Evolutionary conservation across 306 rosid species (phyloP).

Genomic region (Pachyrhizus erosus): DNA sequence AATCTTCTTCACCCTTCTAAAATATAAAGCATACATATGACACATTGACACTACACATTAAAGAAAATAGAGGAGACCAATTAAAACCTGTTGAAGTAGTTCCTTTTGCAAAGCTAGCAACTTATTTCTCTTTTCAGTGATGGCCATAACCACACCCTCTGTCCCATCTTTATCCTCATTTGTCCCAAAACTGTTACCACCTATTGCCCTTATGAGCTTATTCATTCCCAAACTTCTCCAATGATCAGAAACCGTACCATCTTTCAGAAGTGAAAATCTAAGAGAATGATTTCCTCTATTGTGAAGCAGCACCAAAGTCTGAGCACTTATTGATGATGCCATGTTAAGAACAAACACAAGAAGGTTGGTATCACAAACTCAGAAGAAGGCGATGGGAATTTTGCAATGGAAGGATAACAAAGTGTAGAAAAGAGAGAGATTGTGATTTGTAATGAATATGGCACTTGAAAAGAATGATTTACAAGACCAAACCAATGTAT

Average conservation of each 20-base stretch:
- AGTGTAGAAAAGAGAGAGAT: background rate
- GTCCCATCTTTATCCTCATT: conserved; percentile 49
- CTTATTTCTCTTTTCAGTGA: conserved; percentile 74
- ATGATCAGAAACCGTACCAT: background rate
- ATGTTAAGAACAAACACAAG: conserved; percentile 34
- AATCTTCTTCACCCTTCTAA: too few species aligned
- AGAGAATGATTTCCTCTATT: conserved; percentile 30
- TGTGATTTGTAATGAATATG: background rate
- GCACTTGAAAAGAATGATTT: background rate
- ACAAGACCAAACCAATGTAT: background rate
- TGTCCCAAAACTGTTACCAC: conserved; percentile 28
- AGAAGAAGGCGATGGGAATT: background rate
- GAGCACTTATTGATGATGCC: conserved; percentile 61
- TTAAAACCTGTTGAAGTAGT: conserved; percentile 70
- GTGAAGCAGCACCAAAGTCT: conserved; percentile 43
- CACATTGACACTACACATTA: background rate
- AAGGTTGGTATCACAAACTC: background rate
- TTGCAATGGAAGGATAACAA: background rate
- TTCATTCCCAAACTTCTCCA: conserved; percentile 21
- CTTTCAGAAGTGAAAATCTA: conserved; percentile 7
- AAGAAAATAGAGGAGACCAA: background rate
- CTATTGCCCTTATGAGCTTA: conserved; percentile 46
- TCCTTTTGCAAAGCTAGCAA: conserved; percentile 68
- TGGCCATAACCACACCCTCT: conserved; percentile 55
- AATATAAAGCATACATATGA: too few species aligned